A percentile compares a stretch with the other conserved stretches of the same genome.
Evolutionary conservation across 352 stramenopile species (phyloP).

Genomic region (Discostella stelligera): DNA sequence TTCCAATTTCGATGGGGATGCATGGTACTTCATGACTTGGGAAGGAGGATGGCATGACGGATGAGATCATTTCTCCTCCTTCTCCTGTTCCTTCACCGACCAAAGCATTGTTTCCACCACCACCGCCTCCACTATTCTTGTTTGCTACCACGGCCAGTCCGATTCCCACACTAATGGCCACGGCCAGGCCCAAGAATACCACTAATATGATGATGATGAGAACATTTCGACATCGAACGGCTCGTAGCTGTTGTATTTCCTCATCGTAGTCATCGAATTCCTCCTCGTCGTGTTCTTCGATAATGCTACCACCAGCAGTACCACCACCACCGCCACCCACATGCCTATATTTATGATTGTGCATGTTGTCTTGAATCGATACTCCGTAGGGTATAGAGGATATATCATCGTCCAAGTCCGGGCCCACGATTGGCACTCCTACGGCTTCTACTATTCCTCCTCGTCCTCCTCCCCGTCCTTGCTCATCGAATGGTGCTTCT

Average conservation of each 20-base stretch:
- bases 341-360: not conserved
- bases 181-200: constrained; percentile 30
- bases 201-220: constrained; percentile 33
- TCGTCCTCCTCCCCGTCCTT: not conserved
- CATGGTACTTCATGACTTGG: constrained; percentile 27
- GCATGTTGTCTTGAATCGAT: not conserved
- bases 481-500: not conserved
- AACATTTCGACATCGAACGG: constrained; percentile 18
- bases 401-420: not conserved
- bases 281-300: not conserved
- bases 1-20: constrained; percentile 37
- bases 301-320: not conserved
- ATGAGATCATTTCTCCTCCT: not conserved
- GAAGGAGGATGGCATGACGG: not conserved
- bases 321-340: not conserved
- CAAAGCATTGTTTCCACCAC: not conserved
- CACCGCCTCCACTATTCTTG: not conserved
- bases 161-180: constrained; percentile 23
- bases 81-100: not conserved
- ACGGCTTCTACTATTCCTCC: not conserved
- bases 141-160: constrained; percentile 22
- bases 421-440: not conserved
- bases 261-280: not conserved
- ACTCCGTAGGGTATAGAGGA: not conserved
- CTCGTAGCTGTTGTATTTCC: constrained; percentile 4